A percentile compares a stretch with the other conserved stretches of the same genome.
Conservation (phyloP, 139 green algal species). For the Astrephomene gubernaculifera region DNA sequence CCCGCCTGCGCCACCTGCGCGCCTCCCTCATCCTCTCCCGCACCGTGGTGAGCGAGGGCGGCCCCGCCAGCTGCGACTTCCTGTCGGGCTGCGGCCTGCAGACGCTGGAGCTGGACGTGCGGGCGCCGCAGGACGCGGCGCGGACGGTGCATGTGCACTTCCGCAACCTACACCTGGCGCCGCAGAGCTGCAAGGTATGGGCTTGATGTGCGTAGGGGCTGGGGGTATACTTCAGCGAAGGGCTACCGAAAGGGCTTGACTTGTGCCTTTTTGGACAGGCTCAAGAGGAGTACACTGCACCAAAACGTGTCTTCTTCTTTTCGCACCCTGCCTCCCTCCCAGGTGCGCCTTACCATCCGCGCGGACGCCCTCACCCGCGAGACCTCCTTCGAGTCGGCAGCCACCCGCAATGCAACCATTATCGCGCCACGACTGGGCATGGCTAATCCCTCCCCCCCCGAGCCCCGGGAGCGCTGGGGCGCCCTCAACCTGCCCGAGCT, state of each 20-base stretch:
- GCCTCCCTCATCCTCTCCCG: conserved; percentile 18
- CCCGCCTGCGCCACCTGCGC: conserved; percentile 10
- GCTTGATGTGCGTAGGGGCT: no score
- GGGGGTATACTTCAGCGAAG: no score
- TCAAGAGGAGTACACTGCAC: no score
- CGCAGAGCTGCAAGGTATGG: conserved; percentile 16
- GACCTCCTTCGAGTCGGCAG: conserved; percentile 10
- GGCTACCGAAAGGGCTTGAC: no score
- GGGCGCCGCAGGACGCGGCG: conserved; percentile 28
- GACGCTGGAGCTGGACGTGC: conserved; percentile 20
- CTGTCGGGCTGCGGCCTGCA: neutral
- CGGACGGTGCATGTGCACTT: conserved; percentile 16
- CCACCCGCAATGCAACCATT: neutral
- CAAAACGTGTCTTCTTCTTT: no score
- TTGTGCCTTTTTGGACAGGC: no score
- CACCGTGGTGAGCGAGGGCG: conserved; percentile 2
- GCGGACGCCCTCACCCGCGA: conserved; percentile 8
- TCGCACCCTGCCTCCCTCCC: no score
- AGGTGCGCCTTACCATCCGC: conserved; percentile 24
- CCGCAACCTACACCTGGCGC: conserved; percentile 24
- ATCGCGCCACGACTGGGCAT: conserved; percentile 14
- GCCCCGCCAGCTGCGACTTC: conserved; percentile 17
- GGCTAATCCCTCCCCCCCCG: neutral
- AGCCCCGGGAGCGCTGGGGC: conserved; percentile 23
- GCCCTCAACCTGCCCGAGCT: conserved; percentile 4